These are phyloP conservation scores for Microdochium paspali DNA, from an alignment of 2,329 filamentous ascomycete genomes.

Conservation along the genomic window DNA sequence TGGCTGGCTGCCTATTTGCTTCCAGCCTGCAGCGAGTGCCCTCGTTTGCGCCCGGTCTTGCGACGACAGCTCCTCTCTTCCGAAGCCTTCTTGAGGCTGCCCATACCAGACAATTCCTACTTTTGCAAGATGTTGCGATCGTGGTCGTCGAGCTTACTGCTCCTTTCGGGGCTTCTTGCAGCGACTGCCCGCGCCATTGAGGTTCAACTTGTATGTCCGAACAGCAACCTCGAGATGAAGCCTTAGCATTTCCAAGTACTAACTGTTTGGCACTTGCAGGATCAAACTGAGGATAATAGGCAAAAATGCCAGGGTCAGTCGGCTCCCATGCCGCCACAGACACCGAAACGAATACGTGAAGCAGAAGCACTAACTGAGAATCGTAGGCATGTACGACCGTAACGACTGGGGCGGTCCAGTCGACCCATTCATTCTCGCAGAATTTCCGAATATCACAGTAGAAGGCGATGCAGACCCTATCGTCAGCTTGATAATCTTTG, in stretches of 20 bases:
- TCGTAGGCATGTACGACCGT: conserved; percentile 82
- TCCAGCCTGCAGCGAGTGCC: background rate
- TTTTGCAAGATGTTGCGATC: background rate
- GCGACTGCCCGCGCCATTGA: conserved; percentile 27
- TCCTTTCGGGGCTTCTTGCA: conserved; percentile 20
- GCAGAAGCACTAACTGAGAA: background rate
- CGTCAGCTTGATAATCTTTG: conserved; percentile 82
- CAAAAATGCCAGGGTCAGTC: conserved; percentile 64
- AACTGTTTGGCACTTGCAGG: conserved; percentile 35
- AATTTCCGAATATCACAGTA: conserved; percentile 57
- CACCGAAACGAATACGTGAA: no score
- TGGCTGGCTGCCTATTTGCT: no score
- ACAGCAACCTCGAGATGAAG: conserved; percentile 2
- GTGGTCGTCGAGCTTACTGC: conserved; percentile 28
- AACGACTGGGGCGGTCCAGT: conserved; percentile 79
- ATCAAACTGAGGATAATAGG: conserved; percentile 64
- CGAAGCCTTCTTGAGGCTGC: background rate
- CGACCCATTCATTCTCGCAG: conserved; percentile 82
- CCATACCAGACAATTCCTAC: background rate
- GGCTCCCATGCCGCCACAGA: background rate
- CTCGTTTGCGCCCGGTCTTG: background rate
- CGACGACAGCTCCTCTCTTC: background rate
- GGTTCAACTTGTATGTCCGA: conserved; percentile 40
- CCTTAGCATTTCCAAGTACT: conserved; percentile 3
- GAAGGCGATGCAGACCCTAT: conserved; percentile 59